Conservation (phyloP, 352 stramenopile genomes). For the Phytopythium helicoides region DNA sequence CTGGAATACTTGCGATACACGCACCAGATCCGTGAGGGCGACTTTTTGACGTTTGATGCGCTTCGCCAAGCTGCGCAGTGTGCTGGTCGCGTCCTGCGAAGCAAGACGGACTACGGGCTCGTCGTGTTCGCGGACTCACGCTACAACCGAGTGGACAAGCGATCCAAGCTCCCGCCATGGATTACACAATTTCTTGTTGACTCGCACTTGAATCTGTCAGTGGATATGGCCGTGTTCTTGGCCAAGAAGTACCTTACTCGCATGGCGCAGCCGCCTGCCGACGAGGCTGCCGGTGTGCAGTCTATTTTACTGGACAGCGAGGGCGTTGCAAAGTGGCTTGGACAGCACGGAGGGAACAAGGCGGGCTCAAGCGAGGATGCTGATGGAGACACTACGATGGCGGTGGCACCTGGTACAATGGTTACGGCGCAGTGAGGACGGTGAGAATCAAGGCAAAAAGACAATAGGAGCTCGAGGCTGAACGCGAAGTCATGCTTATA, state of each 20-base stretch:
- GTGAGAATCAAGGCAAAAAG: no score
- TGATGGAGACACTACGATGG: constrained; percentile 3
- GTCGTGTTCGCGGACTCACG: constrained; percentile 98
- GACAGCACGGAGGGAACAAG: constrained; percentile 24
- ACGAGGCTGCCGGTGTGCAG: constrained; percentile 90
- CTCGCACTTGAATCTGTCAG: constrained; percentile 95
- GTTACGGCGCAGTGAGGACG: no score
- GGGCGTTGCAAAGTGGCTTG: constrained; percentile 82
- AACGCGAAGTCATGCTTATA: no score
- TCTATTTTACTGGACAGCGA: constrained; percentile 93
- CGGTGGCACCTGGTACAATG: no score
- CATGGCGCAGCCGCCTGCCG: constrained; percentile 94
- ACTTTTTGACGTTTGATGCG: constrained; percentile 99
- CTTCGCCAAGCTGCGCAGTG: constrained; percentile 97
- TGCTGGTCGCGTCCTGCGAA: constrained; percentile 96
- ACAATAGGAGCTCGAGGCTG: no score
- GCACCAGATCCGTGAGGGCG: constrained; percentile 91
- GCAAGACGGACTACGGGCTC: constrained; percentile 99
- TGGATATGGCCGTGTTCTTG: constrained; percentile 95
- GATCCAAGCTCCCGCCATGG: constrained; percentile 98
- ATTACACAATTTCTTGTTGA: constrained; percentile 97
- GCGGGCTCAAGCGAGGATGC: neutral
- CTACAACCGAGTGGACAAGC: constrained; percentile 98
- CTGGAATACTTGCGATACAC: constrained; percentile 97
- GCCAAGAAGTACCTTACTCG: constrained; percentile 95